Conservation (phyloP, 2,329 filamentous ascomycete species). For the Pestalotiopsis sp. region DNA sequence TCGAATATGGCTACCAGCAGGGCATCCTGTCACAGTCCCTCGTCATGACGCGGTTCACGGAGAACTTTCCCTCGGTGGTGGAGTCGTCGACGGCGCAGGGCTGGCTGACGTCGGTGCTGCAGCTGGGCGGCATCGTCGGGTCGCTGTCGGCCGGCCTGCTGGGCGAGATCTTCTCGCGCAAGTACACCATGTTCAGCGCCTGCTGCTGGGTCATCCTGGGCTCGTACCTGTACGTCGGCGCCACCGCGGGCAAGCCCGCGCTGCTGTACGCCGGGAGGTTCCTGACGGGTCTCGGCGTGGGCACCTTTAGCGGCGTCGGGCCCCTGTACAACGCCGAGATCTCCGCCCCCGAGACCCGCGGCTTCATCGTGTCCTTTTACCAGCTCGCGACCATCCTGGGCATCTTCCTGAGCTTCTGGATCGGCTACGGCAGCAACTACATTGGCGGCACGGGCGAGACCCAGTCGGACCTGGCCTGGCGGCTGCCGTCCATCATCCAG, state of each 20-base stretch:
- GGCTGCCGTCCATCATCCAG: constrained; percentile 34
- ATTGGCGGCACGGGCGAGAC: constrained; percentile 23
- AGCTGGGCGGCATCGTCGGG: constrained; percentile 61
- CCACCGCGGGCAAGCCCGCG: constrained; percentile 41
- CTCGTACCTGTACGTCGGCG: constrained; percentile 50
- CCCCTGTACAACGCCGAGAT: constrained; percentile 29
- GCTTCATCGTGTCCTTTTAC: constrained; percentile 22
- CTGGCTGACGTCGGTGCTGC: constrained; percentile 47
- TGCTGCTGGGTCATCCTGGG: constrained; percentile 45
- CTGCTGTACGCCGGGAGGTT: constrained; percentile 58
- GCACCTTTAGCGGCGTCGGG: constrained; percentile 29
- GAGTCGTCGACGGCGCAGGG: constrained; percentile 48
- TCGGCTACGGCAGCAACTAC: constrained; percentile 34
- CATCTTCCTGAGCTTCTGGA: constrained; percentile 31
- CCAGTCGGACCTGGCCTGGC: constrained; percentile 30
- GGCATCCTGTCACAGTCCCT: constrained; percentile 57
- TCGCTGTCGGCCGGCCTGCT: constrained; percentile 55
- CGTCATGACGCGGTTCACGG: constrained; percentile 53
- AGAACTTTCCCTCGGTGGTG: constrained; percentile 51
- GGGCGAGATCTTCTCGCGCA: constrained; percentile 55
- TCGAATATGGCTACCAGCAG: constrained; percentile 58
- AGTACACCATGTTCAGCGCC: constrained; percentile 54
- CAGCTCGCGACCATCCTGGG: constrained; percentile 30
- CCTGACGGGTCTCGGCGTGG: constrained; percentile 56
- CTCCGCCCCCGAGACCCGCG: constrained; percentile 23